These are phyloP conservation scores for Coemansia brasiliensis DNA, from an alignment of 192 early-diverging fungal genomes.

Conservation along the genomic window DNA sequence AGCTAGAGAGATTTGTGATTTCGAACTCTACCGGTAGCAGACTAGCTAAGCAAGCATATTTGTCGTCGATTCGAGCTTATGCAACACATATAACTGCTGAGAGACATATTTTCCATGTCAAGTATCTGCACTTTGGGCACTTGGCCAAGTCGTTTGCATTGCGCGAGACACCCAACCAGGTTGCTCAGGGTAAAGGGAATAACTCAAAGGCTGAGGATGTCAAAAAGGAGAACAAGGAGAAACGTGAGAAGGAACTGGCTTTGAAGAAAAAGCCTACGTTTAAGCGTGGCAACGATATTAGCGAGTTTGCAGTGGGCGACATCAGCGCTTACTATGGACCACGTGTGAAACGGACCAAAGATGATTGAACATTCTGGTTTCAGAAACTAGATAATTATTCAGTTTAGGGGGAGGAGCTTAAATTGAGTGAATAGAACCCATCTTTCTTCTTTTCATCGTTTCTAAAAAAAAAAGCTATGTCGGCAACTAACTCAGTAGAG, in stretches of 20 bases:
- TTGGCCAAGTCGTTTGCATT: constrained; percentile 96
- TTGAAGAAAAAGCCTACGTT: constrained; percentile 46
- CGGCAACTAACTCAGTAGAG: constrained; percentile 25
- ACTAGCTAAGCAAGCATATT: constrained; percentile 79
- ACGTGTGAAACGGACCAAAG: constrained; percentile 29
- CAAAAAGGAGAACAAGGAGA: constrained; percentile 41
- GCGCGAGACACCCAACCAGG: constrained; percentile 83
- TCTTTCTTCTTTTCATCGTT: constrained; percentile 1
- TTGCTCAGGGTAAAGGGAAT: constrained; percentile 54
- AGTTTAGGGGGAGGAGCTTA: constrained; percentile 1
- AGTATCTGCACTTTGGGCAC: constrained; percentile 94
- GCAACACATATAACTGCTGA: constrained; percentile 85
- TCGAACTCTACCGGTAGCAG: constrained; percentile 24
- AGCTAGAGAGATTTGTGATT: constrained; percentile 46
- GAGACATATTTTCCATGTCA: constrained; percentile 92
- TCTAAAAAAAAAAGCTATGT: not conserved
- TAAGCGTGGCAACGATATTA: constrained; percentile 54
- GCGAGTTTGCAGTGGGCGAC: constrained; percentile 55
- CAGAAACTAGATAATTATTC: not conserved
- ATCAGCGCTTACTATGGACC: constrained; percentile 51
- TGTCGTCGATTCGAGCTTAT: constrained; percentile 90
- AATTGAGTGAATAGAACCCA: not conserved
- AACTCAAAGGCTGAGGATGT: constrained; percentile 39
- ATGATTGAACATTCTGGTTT: constrained; percentile 2
- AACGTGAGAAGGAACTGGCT: constrained; percentile 40